These are phyloP conservation scores for Biscutella laevigata DNA, from an alignment of 441 rosid genomes.

Conservation along the genomic window DNA sequence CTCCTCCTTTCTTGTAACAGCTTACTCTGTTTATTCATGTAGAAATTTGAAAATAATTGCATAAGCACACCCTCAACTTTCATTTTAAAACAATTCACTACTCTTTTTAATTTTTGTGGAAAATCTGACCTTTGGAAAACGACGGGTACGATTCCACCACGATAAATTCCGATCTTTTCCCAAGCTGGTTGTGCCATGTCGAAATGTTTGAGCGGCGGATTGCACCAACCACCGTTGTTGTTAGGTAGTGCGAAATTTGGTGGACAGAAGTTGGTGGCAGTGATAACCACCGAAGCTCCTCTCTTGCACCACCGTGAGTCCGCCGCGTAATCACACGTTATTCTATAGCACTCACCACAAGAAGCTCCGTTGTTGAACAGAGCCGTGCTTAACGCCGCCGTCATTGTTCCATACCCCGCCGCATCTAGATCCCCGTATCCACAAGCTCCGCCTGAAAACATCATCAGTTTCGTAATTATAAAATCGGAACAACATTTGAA, in stretches of 20 bases:
- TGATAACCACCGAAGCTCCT: constrained; percentile 48
- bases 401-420: constrained; percentile 54
- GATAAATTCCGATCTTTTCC: constrained; percentile 59
- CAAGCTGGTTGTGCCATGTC: constrained; percentile 75
- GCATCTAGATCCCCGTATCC: constrained; percentile 60
- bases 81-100: background rate
- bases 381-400: constrained; percentile 67
- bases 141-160: constrained; percentile 62
- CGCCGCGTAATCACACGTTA: constrained; percentile 46
- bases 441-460: constrained; percentile 59
- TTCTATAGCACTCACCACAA: constrained; percentile 57
- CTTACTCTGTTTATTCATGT: constrained; percentile 40
- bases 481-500: no score
- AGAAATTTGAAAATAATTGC: background rate
- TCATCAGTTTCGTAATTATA: no score
- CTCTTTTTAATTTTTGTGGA: background rate
- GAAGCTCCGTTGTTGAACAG: constrained; percentile 60
- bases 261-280: constrained; percentile 72
- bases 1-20: constrained; percentile 58
- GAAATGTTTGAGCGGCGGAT: constrained; percentile 65
- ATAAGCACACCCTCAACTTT: background rate
- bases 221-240: constrained; percentile 70
- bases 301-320: constrained; percentile 53
- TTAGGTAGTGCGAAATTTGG: constrained; percentile 51
- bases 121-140: constrained; percentile 42